These are phyloP conservation scores for Solanum etuberosum DNA, from an alignment of 257 asterid genomes.

Conservation along the genomic window DNA sequence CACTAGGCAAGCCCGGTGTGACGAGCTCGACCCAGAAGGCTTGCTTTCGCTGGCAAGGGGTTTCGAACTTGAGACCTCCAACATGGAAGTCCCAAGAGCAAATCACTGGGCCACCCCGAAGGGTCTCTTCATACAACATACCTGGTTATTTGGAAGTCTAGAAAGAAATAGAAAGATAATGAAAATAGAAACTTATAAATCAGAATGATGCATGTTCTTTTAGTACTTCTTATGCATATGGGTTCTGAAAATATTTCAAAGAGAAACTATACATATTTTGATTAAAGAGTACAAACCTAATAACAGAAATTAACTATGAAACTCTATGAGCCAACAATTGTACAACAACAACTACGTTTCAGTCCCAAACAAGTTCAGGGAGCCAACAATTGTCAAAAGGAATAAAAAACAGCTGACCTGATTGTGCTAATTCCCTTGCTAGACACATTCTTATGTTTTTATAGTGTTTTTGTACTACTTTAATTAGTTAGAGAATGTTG, in stretches of 20 bases:
- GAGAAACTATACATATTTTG: background rate
- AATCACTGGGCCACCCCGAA: too few species aligned
- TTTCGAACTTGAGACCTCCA: too few species aligned
- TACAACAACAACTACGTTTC: background rate
- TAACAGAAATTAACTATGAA: background rate
- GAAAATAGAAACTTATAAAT: background rate
- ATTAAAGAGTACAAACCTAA: background rate
- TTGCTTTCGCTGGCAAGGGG: too few species aligned
- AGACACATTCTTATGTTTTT: background rate
- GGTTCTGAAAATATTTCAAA: background rate
- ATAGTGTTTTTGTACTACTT: background rate
- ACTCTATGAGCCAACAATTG: background rate
- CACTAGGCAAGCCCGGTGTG: too few species aligned
- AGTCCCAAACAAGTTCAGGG: background rate
- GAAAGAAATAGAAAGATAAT: background rate
- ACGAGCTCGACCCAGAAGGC: too few species aligned
- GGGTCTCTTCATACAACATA: background rate
- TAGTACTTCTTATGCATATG: background rate
- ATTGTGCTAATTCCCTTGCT: background rate
- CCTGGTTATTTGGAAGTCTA: background rate
- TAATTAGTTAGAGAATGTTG: background rate
- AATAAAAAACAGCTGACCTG: background rate
- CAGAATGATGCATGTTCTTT: background rate
- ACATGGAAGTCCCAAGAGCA: too few species aligned
- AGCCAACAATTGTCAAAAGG: background rate